Base-by-base conservation (phyloP, 1,139 yeast species). In the Saccharomyces pastorianus region DNA sequence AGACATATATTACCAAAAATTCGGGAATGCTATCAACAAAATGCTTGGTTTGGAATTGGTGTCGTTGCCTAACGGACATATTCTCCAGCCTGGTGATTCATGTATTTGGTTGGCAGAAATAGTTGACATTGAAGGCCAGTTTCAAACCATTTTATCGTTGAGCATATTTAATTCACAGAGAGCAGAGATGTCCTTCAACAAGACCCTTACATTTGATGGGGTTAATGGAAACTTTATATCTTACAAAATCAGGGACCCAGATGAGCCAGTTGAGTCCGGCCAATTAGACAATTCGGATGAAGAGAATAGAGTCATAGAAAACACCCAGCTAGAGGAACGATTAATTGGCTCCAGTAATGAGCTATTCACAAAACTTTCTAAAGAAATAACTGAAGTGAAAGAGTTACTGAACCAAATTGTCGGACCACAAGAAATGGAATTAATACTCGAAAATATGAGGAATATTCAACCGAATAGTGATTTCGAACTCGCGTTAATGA, bases 91-190 rank as follows among this genome's bases (percentile, higher is more conserved):
- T 9, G 62, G 60, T 1, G 68, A 64, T 52, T 46, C 52, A n/a
- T 58, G 61, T 32, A 38, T 52, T 13, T 65, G 68, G 68, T 48
- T 57, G 20, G 56, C 63, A 8, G 64, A 63, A 17, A 59, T 66
- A 1, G 41, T 63, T 7, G 64, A 65, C 49, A 32, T 55, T 17
- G 52, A 56, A 17, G 66, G 65, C 7, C 52, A 57, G 23, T 47
- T 48, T 20, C 44, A 38, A 8, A 38, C 44, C 25, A 38, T 31
- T 59, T 17, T 38, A 38, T 38, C 44, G 1, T 38, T 38, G 25
- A 38, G 2, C 44, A 38, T 38, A 38, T 13, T 38, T 38, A 17
- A 38, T 6, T 38, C 44, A 20, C 44, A 38, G 9, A 38, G 44
- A 8, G 44, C 44, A 38, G 44, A 38, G 25, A 38, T 38, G 11